Conservation (phyloP, 2,329 filamentous ascomycete genomes). For the Microdochium bolleyi region DNA sequence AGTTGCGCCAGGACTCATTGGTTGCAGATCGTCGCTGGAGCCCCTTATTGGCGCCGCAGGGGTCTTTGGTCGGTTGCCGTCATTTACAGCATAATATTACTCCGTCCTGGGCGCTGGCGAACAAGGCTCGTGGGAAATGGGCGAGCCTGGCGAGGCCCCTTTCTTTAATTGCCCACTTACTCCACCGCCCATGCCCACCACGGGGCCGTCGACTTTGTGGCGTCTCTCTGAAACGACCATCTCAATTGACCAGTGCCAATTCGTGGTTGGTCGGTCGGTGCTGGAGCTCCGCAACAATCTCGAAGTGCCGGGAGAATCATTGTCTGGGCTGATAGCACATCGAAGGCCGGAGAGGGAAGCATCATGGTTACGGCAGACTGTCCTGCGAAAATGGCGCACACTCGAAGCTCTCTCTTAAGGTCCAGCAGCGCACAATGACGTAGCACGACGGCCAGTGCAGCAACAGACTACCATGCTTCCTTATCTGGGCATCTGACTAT, state of each 20-base stretch:
- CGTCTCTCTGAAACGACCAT: not conserved
- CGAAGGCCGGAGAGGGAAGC: too few species aligned
- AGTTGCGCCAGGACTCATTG: not conserved
- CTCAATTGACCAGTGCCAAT: not conserved
- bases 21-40: not conserved
- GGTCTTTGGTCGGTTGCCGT: not conserved
- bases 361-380: too few species aligned
- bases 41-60: not conserved
- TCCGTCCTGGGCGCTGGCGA: not conserved
- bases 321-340: too few species aligned
- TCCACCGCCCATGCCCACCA: not conserved
- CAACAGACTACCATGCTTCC: too few species aligned
- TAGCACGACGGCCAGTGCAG: too few species aligned
- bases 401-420: too few species aligned
- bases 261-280: not conserved
- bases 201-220: not conserved
- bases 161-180: not conserved
- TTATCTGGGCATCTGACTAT: too few species aligned
- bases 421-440: too few species aligned
- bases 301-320: not conserved
- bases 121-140: not conserved
- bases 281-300: not conserved
- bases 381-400: too few species aligned
- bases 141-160: not conserved
- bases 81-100: not conserved